Evolutionary conservation across 805 yeast species (phyloP), one percentile per base, ranked within the genome.

Genomic region (Starmerella sp.): DNA sequence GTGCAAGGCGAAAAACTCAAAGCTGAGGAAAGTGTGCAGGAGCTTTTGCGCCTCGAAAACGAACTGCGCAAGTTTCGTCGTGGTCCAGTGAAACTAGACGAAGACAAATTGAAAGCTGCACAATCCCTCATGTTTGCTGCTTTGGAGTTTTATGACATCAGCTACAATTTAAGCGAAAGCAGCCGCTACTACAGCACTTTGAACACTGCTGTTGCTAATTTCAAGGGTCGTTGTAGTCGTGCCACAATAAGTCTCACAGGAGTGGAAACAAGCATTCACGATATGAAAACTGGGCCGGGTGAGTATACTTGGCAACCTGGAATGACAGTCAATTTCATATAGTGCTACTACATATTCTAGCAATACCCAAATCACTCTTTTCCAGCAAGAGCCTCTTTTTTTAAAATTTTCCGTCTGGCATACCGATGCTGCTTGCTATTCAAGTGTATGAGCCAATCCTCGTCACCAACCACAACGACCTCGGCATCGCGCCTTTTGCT

Each of bases 401-500:
- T 46, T 17, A 9, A 1, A 17, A 6, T 51, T 29, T 32, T 29
- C 3, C 39, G 11, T 3, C 53, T 51, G 1, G 43, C 77, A n/a
- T 75, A 71, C 59, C 75, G 77, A 64, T 90, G 98, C 55, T 85
- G 75, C 57, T 82, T 75, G 55, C 95, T 82, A 17, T 71, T 69
- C 48, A 81, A 56, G 68, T 91, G 98, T 5, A 77, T 75, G 6
- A 78, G 67, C 83, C 86, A 87, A 51, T 77, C 83, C 1, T 79
- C 77, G 50, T 78, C 81, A 0, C 97, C 97, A 7, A 93, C 80
- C 0, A 88, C 75, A 13, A 84, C 66, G 1, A 78, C 74, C 3
- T 79, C 74, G 1, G 81, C 80, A 4, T 75, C 73, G 37, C 73
- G 71, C 59, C 53, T 22, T 11, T 80, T 83, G 6, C 67, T 69